phyloP scores from a whole-genome alignment of 2,329 filamentous ascomycete genomes.

The Samsoniella hepiali region DNA sequence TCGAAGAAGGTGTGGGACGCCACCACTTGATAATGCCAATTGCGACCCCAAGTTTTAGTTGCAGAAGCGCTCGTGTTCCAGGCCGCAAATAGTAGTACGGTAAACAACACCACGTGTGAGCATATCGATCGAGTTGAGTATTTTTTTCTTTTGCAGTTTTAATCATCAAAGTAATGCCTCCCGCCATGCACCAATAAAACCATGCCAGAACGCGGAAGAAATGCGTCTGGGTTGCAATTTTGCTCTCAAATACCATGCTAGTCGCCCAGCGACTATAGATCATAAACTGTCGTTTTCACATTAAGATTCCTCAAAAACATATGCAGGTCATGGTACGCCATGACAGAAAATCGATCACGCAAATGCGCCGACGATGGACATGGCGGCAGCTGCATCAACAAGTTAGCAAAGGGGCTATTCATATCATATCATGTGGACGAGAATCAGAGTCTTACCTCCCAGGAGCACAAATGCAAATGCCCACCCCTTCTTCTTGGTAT shows the following conservation, averaged over 20 bases:
- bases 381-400: conserved; percentile 38
- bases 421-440: too few relatives aligned
- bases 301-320: background rate
- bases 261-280: conserved; percentile 1
- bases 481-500: conserved; percentile 48
- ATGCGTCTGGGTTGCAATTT: background rate
- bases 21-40: too few relatives aligned
- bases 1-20: too few relatives aligned
- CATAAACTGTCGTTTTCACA: background rate
- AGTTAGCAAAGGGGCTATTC: background rate
- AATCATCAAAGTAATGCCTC: background rate
- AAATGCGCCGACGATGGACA: conserved; percentile 47
- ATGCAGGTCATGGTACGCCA: background rate
- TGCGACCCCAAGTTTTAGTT: too few relatives aligned
- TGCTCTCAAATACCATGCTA: background rate
- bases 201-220: background rate
- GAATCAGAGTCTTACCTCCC: conserved; percentile 41
- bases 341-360: conserved; percentile 28
- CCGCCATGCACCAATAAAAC: background rate
- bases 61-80: too few relatives aligned
- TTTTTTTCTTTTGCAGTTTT: too few relatives aligned
- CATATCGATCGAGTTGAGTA: too few relatives aligned
- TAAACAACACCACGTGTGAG: too few relatives aligned
- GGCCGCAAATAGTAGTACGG: too few relatives aligned
- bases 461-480: conserved; percentile 51